Base-by-base conservation (phyloP, 345 rosid genomes). In the Atalantia buxifolia region DNA sequence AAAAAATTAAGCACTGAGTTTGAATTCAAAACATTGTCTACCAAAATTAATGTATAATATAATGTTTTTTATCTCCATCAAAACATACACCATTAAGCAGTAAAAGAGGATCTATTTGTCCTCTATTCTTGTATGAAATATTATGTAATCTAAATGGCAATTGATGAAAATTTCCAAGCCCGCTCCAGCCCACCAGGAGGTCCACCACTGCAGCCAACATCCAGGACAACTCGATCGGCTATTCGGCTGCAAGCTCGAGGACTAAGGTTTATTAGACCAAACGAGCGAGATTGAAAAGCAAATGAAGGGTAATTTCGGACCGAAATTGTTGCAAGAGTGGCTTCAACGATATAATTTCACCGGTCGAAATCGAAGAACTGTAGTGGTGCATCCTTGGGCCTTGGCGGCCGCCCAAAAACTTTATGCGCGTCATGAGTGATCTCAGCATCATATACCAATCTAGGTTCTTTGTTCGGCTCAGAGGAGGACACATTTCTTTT, bases 241-340 rank as follows among this genome's bases (percentile, higher is more conserved):
- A 70, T 79, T 65, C 86, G 62, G 7, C 31, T 62, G 72, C 81
- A 84, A 55, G 62, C 48, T 1, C 60, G 62, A 3, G 9, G 2
- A 21, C 38, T 25, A 3, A 70, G 22, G 12, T 38, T 59, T 59
- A 16, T 7, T 7, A 2, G 57, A 1, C 6, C 27, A 12, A 2
- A 38, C 28, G 1, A 33, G 10, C 3, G 28, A 9, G 18, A 74
- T 9, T 0, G 77, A 3, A 83, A 27, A 3, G 88, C 70, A 66
- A 84, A 83, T 0, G 87, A 83, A 60, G 89, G 89, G 28, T 79
- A 82, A 55, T 86, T 87, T 61, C 85, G 72, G 72, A 81, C 85
- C 84, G 85, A 81, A 0, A 76, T 83, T 2, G 80, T 78, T 38
- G 55, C 87, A 24, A 74, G 73, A 0, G 25, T 38, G 24, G 61